A percentile compares a stretch with the other conserved stretches of the same genome.
Evolutionary conservation across 2,329 filamentous ascomycete genomes (phyloP).

Genomic region (Nigrospora sphaerica): DNA sequence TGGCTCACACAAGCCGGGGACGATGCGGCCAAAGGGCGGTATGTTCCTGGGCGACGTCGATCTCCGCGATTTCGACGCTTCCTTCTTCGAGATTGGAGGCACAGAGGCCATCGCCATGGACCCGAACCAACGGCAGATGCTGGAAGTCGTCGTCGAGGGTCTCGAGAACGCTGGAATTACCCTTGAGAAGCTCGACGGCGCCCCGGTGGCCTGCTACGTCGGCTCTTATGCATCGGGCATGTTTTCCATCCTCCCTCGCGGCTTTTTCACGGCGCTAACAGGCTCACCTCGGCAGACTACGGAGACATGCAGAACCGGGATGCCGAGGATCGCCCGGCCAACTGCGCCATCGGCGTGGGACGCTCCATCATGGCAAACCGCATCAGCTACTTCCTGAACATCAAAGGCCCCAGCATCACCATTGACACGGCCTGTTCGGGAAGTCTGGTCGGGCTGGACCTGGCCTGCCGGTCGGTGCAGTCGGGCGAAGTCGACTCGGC

Average conservation of each 20-base stretch:
- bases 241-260: background rate
- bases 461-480: constrained; percentile 19
- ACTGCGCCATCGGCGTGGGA: constrained; percentile 9
- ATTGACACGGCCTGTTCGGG: constrained; percentile 22
- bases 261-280: background rate
- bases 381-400: constrained; percentile 24
- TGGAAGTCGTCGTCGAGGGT: constrained; percentile 21
- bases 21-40: constrained; percentile 24
- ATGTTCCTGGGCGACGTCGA: constrained; percentile 32
- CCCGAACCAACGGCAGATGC: constrained; percentile 16
- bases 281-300: constrained; percentile 9
- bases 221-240: constrained; percentile 7
- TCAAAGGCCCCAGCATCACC: constrained; percentile 19
- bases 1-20: constrained; percentile 23
- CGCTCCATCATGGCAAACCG: constrained; percentile 21
- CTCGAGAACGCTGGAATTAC: constrained; percentile 18
- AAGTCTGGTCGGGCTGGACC: constrained; percentile 15
- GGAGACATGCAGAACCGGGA: constrained; percentile 12
- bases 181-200: constrained; percentile 7
- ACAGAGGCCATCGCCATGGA: constrained; percentile 14
- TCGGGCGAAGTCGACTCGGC: constrained; percentile 15
- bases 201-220: constrained; percentile 3
- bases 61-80: constrained; percentile 24
- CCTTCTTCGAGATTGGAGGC: constrained; percentile 15
- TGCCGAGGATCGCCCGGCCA: constrained; percentile 9